These are phyloP conservation scores for Arabidopsis thaliana DNA, from an alignment of 345 rosid species.

Conservation along the genomic window DNA sequence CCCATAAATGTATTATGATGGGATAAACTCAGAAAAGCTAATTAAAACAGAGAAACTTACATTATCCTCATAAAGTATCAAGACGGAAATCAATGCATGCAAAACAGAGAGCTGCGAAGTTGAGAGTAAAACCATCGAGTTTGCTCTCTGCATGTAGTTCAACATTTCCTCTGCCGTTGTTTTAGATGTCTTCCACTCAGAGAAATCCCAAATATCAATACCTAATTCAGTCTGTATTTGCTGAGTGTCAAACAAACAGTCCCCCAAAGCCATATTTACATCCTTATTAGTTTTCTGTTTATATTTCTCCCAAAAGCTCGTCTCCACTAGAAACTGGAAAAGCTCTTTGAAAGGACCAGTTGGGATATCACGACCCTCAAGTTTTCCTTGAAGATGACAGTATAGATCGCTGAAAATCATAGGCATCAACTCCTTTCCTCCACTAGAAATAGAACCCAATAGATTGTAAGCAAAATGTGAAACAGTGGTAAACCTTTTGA, in stretches of 20 bases:
- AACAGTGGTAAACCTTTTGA: constrained; percentile 12
- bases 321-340: constrained; percentile 64
- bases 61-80: constrained; percentile 60
- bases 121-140: constrained; percentile 69
- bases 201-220: constrained; percentile 73
- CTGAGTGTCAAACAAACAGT: constrained; percentile 58
- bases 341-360: constrained; percentile 90
- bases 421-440: constrained; percentile 67
- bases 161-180: constrained; percentile 64
- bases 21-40: constrained; percentile 24
- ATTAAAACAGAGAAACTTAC: constrained; percentile 58
- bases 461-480: constrained; percentile 19
- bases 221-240: constrained; percentile 60
- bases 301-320: constrained; percentile 60
- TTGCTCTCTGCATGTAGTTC: constrained; percentile 64
- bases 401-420: constrained; percentile 74
- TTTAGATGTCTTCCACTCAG: constrained; percentile 79
- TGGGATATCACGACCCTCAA: constrained; percentile 81
- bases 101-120: constrained; percentile 68
- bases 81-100: constrained; percentile 62
- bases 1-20: constrained; percentile 10
- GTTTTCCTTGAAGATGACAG: constrained; percentile 87
- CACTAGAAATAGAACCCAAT: constrained; percentile 57
- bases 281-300: constrained; percentile 47
- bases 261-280: constrained; percentile 41